These are phyloP conservation scores for Fusarium neocosmosporiellum DNA, from an alignment of 2,329 filamentous ascomycete genomes.

Conservation along the genomic window DNA sequence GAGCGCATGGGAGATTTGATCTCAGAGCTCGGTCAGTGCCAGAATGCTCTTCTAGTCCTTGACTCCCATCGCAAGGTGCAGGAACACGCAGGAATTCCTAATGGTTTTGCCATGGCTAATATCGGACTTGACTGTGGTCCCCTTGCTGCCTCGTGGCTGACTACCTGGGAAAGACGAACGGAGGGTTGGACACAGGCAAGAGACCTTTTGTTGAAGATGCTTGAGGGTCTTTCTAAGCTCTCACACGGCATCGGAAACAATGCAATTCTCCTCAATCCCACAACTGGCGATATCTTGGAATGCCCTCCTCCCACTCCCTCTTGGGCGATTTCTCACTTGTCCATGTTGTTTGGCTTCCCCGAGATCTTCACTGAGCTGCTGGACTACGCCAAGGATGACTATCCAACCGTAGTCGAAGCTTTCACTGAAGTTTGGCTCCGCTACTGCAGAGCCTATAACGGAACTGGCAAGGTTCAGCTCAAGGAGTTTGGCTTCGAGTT, in stretches of 20 bases:
- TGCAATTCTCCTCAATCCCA: slow-evolving; percentile 29
- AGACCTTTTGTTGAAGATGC: slow-evolving; percentile 22
- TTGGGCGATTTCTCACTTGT: slow-evolving; percentile 28
- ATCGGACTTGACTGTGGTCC: slow-evolving; percentile 35
- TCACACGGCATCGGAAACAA: slow-evolving; percentile 27
- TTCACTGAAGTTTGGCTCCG: slow-evolving; percentile 23
- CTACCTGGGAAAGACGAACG: slow-evolving; percentile 27
- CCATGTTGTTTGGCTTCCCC: slow-evolving; percentile 33
- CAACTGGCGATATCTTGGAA: slow-evolving; percentile 29
- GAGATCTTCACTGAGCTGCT: slow-evolving; percentile 28
- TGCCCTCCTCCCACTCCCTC: slow-evolving; percentile 27
- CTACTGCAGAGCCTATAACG: slow-evolving; percentile 32
- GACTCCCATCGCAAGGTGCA: slow-evolving; percentile 35
- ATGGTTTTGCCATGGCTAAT: slow-evolving; percentile 31
- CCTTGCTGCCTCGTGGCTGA: slow-evolving; percentile 28
- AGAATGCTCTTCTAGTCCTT: slow-evolving; percentile 17
- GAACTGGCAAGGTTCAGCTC: slow-evolving; percentile 10
- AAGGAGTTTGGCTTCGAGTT: slow-evolving; percentile 33
- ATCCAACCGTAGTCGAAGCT: slow-evolving; percentile 3
- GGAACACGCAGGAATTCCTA: slow-evolving; percentile 20
- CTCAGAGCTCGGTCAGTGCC: slow-evolving; percentile 18
- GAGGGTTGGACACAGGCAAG: slow-evolving; percentile 12
- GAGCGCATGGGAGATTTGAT: slow-evolving; percentile 63
- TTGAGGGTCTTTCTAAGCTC: slow-evolving; percentile 15
- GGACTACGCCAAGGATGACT: slow-evolving; percentile 15